These are phyloP conservation scores for Aspergillus arachidicola DNA, from an alignment of 2,329 filamentous ascomycete genomes.

Conservation along the genomic window DNA sequence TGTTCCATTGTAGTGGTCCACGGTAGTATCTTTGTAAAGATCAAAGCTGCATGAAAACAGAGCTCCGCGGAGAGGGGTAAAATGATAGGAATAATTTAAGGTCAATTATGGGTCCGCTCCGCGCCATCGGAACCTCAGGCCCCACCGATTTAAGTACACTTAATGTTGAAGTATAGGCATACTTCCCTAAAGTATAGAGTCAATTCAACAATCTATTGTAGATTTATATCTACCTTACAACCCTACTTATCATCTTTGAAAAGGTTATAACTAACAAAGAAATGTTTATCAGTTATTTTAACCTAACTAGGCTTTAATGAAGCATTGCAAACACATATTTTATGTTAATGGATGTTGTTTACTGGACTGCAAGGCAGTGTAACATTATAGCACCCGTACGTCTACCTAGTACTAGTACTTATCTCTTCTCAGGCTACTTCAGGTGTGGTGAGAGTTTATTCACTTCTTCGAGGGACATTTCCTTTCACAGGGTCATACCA, in stretches of 20 bases:
- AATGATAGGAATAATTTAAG: constrained; percentile 1
- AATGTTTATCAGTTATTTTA: neutral
- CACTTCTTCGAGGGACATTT: neutral
- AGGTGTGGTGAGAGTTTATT: neutral
- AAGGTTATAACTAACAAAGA: neutral
- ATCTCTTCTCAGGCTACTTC: neutral
- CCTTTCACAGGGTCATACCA: neutral
- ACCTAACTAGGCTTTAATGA: too few species aligned
- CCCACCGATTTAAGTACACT: neutral
- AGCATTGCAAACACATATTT: neutral
- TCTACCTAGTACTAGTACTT: neutral
- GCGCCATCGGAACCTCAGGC: constrained; percentile 6
- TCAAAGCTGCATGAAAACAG: constrained; percentile 4
- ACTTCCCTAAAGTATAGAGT: neutral
- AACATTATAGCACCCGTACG: neutral
- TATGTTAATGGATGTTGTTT: neutral
- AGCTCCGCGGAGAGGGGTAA: constrained; percentile 24
- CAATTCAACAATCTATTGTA: neutral
- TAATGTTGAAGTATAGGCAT: neutral
- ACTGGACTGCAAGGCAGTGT: neutral
- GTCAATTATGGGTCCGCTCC: constrained; percentile 16
- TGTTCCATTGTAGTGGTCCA: constrained; percentile 45
- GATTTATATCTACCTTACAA: neutral
- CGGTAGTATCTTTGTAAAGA: neutral
- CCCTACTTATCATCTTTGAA: neutral